Conservation (phyloP, 306 rosid species). For the Medicago lupulina region DNA sequence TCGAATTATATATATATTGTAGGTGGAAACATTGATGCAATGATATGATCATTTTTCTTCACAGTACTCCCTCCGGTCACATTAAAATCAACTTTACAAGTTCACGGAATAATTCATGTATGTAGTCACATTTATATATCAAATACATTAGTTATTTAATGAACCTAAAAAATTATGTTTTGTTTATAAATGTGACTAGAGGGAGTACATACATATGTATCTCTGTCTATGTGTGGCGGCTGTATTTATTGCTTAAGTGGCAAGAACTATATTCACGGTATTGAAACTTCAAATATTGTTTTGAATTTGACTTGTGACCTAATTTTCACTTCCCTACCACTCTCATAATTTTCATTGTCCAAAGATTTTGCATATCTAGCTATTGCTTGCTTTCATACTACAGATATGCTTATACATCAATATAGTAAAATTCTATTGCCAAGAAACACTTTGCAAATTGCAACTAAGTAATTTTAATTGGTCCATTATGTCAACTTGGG, state of each 20-base stretch:
- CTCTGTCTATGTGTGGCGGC: not conserved
- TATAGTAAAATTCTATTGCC: constrained; percentile 12
- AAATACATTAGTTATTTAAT: no score
- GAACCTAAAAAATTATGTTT: no score
- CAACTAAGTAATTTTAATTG: constrained; percentile 32
- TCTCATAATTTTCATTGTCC: not conserved
- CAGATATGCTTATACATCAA: constrained; percentile 35
- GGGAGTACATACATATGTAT: not conserved
- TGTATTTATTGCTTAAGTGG: not conserved
- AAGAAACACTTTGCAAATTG: constrained; percentile 1
- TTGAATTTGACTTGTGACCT: constrained; percentile 31
- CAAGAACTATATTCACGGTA: not conserved
- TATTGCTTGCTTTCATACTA: constrained; percentile 37
- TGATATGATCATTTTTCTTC: constrained; percentile 2
- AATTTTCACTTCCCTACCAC: constrained; percentile 20
- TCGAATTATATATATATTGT: not conserved
- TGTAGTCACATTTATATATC: no score
- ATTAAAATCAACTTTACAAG: no score
- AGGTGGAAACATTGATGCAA: constrained; percentile 25
- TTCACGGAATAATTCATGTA: no score
- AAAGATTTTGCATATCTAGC: constrained; percentile 37
- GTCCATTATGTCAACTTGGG: constrained; percentile 32
- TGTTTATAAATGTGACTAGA: no score
- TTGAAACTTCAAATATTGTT: constrained; percentile 12
- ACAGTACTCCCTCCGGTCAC: no score